Percentiles rank a stretch among this genome's conserved stretches.
phyloP scores from a whole-genome alignment of 1,284 basidiomycete species.

The Schizophyllum amplum region DNA sequence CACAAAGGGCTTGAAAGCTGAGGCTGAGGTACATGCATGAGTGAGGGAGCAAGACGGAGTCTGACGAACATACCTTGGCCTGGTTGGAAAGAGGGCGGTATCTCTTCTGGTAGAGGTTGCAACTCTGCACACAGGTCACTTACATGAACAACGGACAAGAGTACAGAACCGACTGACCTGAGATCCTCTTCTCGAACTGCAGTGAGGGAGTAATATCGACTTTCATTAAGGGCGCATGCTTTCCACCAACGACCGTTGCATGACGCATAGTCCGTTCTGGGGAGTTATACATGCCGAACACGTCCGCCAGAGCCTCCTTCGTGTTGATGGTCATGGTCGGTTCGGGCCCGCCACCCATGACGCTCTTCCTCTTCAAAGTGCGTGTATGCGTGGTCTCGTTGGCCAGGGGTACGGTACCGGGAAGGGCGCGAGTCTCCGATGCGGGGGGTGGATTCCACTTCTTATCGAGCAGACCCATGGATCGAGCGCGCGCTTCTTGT shows the following conservation, averaged over 20 bases:
- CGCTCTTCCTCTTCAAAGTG: conserved; percentile 27
- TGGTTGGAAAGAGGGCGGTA: not conserved
- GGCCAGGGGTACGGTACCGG: conserved; percentile 3
- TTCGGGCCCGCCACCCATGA: conserved; percentile 18
- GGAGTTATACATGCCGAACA: conserved; percentile 90
- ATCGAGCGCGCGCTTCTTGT: conserved; percentile 67
- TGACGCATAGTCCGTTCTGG: conserved; percentile 66
- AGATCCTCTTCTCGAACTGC: conserved; percentile 24
- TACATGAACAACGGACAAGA: not conserved
- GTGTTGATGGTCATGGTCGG: conserved; percentile 65
- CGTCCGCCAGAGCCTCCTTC: conserved; percentile 87
- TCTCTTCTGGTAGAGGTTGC: not conserved
- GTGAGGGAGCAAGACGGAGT: too few relatives aligned
- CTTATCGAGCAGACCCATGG: conserved; percentile 72
- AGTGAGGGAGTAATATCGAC: conserved; percentile 28
- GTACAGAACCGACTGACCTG: not conserved
- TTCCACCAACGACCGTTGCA: conserved; percentile 47
- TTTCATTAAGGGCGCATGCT: conserved; percentile 61
- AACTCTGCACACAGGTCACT: not conserved
- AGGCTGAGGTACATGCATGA: not conserved
- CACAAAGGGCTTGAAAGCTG: conserved; percentile 14
- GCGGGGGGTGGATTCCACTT: conserved; percentile 66
- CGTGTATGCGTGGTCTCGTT: conserved; percentile 12
- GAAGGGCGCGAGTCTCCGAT: conserved; percentile 24
- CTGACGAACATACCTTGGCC: not conserved